These are phyloP conservation scores for Prunus yedoensis DNA, from an alignment of 331 rosid genomes.

Conservation along the genomic window DNA sequence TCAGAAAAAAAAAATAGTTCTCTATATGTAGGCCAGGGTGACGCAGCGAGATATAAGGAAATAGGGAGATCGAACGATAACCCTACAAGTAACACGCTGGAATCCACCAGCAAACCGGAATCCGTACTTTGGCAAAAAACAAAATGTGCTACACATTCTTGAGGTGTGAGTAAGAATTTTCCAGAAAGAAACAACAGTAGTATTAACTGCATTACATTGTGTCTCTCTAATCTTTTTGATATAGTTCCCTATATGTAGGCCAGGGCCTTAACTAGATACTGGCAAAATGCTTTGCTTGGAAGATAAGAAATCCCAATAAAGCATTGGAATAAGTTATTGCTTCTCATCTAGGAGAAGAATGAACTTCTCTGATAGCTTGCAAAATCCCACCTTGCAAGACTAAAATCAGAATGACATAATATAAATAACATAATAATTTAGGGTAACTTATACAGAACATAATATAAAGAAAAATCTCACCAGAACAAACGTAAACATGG, in stretches of 20 bases:
- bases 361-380: neutral
- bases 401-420: constrained; percentile 21
- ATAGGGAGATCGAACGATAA: too few relatives aligned
- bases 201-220: neutral
- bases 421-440: too few relatives aligned
- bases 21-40: too few relatives aligned
- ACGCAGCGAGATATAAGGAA: too few relatives aligned
- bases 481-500: too few relatives aligned
- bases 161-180: constrained; percentile 1
- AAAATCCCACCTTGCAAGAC: constrained; percentile 16
- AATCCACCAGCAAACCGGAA: too few relatives aligned
- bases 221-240: neutral
- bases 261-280: neutral
- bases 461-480: too few relatives aligned
- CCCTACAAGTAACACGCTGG: too few relatives aligned
- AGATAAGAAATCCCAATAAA: neutral
- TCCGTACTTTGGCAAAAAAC: too few relatives aligned
- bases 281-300: constrained; percentile 6
- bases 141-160: neutral
- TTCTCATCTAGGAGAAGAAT: constrained; percentile 16
- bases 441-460: too few relatives aligned
- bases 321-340: constrained; percentile 3
- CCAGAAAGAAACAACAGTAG: neutral
- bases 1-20: too few relatives aligned
- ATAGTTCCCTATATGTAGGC: neutral